Conservation (phyloP, 2,329 filamentous ascomycete genomes). For the Xylariaceae sp. region DNA sequence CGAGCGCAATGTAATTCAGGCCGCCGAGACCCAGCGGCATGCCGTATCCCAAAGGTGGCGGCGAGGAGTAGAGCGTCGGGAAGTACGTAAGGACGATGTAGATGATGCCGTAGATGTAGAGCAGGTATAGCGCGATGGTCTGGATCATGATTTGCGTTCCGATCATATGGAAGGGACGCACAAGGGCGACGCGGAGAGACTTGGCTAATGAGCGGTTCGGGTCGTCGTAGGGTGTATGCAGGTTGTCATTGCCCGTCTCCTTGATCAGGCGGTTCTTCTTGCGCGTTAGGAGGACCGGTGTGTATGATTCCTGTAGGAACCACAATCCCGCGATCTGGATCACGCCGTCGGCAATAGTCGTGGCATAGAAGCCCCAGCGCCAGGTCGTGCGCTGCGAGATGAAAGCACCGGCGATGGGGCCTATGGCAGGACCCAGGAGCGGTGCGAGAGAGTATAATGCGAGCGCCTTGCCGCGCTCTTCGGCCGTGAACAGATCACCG, state of each 20-base stretch:
- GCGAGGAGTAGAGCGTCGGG: slow-evolving; percentile 41
- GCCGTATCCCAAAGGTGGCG: slow-evolving; percentile 29
- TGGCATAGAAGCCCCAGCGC: slow-evolving; percentile 71
- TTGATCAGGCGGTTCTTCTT: slow-evolving; percentile 56
- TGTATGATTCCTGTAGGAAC: slow-evolving; percentile 64
- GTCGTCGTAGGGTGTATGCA: slow-evolving; percentile 51
- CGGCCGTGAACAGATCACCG: slow-evolving; percentile 48
- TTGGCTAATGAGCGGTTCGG: slow-evolving; percentile 29
- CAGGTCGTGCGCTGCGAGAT: slow-evolving; percentile 62
- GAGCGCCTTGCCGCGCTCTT: slow-evolving; percentile 60
- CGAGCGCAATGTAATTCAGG: slow-evolving; percentile 36
- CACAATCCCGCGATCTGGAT: slow-evolving; percentile 58
- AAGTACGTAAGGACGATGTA: slow-evolving; percentile 47
- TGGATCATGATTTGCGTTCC: slow-evolving; percentile 51
- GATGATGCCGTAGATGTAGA: slow-evolving; percentile 53
- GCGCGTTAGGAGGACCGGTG: slow-evolving; percentile 55
- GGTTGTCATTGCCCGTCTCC: slow-evolving; percentile 50
- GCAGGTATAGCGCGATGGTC: slow-evolving; percentile 46
- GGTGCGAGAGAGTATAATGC: slow-evolving; percentile 61
- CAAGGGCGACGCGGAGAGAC: slow-evolving; percentile 38
- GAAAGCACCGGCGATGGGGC: slow-evolving; percentile 63
- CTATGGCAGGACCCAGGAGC: slow-evolving; percentile 61
- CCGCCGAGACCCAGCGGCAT: slow-evolving; percentile 31
- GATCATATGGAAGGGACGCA: slow-evolving; percentile 49
- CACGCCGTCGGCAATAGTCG: slow-evolving; percentile 56